Base-by-base conservation (phyloP, 179 eudicot species). In the Amaranthus tricolor region DNA sequence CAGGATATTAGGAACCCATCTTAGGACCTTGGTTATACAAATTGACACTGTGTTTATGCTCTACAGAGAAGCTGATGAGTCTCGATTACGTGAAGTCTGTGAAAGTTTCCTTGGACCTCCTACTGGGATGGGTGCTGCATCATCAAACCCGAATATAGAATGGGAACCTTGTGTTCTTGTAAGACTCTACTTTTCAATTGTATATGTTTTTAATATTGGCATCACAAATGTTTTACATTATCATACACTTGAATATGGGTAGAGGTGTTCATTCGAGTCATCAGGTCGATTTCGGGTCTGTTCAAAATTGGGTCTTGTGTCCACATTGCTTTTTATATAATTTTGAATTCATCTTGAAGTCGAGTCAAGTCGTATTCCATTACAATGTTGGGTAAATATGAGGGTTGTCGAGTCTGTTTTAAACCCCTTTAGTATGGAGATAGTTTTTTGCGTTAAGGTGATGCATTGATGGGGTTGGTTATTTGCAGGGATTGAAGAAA, bases 51-150 rank as follows among this genome's bases (percentile, higher is more conserved):
- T 53, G 3, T 31, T 31, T 17, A n/a, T 13, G 24, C 40, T 51
- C 81, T 88, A 77, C 85, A 94, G 96, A 82, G 97, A 95, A 79
- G 97, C 93, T 16, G 97, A 95, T 60, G 97, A 89, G 73, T 90
- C 96, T 71, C 89, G 99, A 55, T 73, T 95, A 71, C 88, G 97
- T 59, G 99, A 95, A 85, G 91, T 95, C 52, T 95, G 99, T 71
- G 99, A 95, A 82, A 85, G 86, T 86, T 93, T 88, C 83, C 95
- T 95, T 65, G 98, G 98, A 72, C 98, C 98, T 68, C 97, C 98
- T 24, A 83, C 89, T 40, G 98, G 98, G 74, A 94, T 92, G 97
- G 89, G 84, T 68, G 82, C 84, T 54, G 78, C 80, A 13, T 68
- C 85, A 49, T 78, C 90, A 52, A 83, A 86, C 70, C 65, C 80